These are phyloP conservation scores for Pyrenopolyporus hunteri DNA, from an alignment of 495 filamentous ascomycete species.

Conservation along the genomic window DNA sequence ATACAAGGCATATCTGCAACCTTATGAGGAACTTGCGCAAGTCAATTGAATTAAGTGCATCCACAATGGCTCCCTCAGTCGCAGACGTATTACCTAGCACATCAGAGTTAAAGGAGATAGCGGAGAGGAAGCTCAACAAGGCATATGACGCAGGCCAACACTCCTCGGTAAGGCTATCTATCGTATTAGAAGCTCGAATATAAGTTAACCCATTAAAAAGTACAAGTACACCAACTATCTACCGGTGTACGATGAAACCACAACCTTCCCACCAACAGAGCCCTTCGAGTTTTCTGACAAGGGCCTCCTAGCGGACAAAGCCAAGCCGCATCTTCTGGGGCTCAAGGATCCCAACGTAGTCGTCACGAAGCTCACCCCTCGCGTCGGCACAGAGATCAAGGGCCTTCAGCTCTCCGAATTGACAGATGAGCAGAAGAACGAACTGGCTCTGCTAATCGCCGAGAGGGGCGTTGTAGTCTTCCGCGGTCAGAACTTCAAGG, in stretches of 20 bases:
- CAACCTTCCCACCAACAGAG: constrained; percentile 63
- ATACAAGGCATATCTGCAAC: neutral
- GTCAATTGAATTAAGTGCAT: constrained; percentile 3
- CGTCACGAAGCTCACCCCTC: constrained; percentile 68
- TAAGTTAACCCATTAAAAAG: constrained; percentile 35
- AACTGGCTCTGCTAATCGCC: constrained; percentile 73
- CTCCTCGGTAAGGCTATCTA: constrained; percentile 22
- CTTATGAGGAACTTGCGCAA: neutral
- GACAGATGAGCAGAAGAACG: constrained; percentile 72
- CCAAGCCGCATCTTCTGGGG: constrained; percentile 63
- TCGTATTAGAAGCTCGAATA: neutral
- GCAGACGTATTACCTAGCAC: constrained; percentile 39
- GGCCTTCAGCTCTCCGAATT: constrained; percentile 72
- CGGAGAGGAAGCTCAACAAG: constrained; percentile 37
- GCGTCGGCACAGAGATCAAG: constrained; percentile 74
- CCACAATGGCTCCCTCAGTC: constrained; percentile 39
- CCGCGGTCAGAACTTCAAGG: constrained; percentile 68
- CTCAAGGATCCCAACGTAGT: constrained; percentile 41
- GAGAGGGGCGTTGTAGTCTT: constrained; percentile 77
- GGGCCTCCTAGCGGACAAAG: constrained; percentile 61
- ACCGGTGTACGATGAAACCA: constrained; percentile 66
- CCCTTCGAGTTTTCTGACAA: constrained; percentile 66
- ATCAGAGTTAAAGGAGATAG: constrained; percentile 32
- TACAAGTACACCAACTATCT: constrained; percentile 67
- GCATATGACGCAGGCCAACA: constrained; percentile 41